Evolutionary conservation across 768 basidiomycete genomes (phyloP), one percentile per base, ranked within the genome.

Genomic region (Boletus reticulatus): DNA sequence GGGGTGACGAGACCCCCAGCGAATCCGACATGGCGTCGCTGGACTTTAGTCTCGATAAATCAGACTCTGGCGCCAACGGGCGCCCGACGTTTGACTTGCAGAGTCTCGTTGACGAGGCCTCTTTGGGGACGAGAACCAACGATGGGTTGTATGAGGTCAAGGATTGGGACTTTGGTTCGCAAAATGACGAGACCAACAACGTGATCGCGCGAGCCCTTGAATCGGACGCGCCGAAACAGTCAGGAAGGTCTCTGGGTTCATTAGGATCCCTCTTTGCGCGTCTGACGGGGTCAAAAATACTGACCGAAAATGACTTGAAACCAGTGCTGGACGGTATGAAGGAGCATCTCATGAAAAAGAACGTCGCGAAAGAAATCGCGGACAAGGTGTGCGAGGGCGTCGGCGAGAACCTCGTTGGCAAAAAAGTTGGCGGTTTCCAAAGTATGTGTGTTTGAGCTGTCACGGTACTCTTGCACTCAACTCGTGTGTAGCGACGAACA

Each of bases 271-370:
- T 96, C 48, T 92, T 97, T 70, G 84, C 92, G 7, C 81, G 92
- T 43, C 73, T 97, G 62, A 95, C 93, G 4, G 92, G 94, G 0
- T 85, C 85, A 24, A 95, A 94, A 72, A 77, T 85, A 3, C 75
- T 99, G 52, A 89, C 88, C 1, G 82, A 91, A 52, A 79, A 83
- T 38, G 96, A 98, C 69, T 72, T 98, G 51, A 83, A 83, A 61
- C 96, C 96, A 9, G 90, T 96, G 1, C 69, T 98, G 43, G 88
- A 88, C 48, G 91, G 85, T 17, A 98, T 98, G 94, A 94, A 96
- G 71, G 92, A 95, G 57, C 96, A 98, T 72, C 78, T 99, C 43
- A 98, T 98, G 94, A 85, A 89, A 75, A 98, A 98, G 79, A 99
- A 99, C 65, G 97, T 99, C 6, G 97, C 97, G 5, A 91, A 85